Percentiles rank a stretch among this genome's conserved stretches.
These are phyloP conservation scores for Desmodesmus armatus DNA, from an alignment of 139 green algal species.

Conservation along the genomic window DNA sequence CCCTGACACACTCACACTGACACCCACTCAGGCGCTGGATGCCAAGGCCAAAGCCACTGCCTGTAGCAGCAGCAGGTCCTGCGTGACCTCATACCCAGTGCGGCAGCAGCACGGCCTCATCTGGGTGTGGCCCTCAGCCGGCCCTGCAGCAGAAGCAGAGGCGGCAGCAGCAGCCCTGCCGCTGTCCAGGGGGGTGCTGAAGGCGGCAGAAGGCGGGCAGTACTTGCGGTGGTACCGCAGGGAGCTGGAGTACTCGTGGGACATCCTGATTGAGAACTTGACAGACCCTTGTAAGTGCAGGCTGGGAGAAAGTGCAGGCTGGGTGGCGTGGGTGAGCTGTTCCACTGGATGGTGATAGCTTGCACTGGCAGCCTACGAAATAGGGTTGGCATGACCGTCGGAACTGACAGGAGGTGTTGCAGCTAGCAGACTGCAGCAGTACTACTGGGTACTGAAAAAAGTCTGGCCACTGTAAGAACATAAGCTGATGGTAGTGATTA, in stretches of 20 bases:
- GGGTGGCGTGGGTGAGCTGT: not conserved
- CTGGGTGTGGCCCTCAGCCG: conserved; percentile 22
- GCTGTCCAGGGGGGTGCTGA: not conserved
- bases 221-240: conserved; percentile 1
- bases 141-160: conserved; percentile 9
- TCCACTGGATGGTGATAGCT: not conserved
- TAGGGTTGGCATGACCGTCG: too few relatives aligned
- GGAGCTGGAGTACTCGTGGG: conserved; percentile 4
- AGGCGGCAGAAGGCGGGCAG: conserved; percentile 3
- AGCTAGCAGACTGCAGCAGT: too few relatives aligned
- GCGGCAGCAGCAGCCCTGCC: conserved; percentile 27
- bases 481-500: too few relatives aligned
- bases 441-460: too few relatives aligned
- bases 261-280: conserved; percentile 26
- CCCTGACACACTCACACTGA: not conserved
- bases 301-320: not conserved
- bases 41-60: conserved; percentile 21
- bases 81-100: conserved; percentile 30
- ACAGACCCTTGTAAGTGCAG: conserved; percentile 4
- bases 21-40: conserved; percentile 11
- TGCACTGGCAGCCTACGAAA: too few relatives aligned
- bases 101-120: conserved; percentile 22
- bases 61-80: conserved; percentile 35
- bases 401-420: too few relatives aligned
- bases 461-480: too few relatives aligned